These are phyloP conservation scores for Artemisia annua DNA, from an alignment of 129 eudicot species.

Conservation along the genomic window DNA sequence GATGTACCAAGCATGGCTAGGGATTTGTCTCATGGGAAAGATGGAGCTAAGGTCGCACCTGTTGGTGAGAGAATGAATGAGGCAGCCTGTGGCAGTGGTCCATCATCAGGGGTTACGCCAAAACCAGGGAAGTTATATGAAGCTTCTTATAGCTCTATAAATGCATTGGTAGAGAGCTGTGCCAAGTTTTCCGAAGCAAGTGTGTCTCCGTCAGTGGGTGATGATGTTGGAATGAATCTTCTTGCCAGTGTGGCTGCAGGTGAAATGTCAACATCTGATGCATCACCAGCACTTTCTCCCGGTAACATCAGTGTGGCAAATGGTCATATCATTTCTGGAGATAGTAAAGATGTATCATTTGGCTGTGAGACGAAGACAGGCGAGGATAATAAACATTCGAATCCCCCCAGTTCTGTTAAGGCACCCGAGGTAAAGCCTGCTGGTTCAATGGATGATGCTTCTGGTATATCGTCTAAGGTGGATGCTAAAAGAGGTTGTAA, in stretches of 20 bases:
- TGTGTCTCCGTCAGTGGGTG: constrained; percentile 47
- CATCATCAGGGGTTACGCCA: constrained; percentile 32
- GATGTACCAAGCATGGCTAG: constrained; percentile 30
- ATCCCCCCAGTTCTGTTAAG: constrained; percentile 7
- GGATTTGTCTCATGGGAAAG: constrained; percentile 41
- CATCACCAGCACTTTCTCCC: constrained; percentile 53
- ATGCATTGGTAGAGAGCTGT: constrained; percentile 84
- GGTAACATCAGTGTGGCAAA: constrained; percentile 29
- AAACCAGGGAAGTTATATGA: constrained; percentile 50
- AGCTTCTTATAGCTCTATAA: constrained; percentile 69
- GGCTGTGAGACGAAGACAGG: neutral
- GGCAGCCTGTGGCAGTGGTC: constrained; percentile 27
- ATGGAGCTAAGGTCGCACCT: constrained; percentile 14
- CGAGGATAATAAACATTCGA: constrained; percentile 18
- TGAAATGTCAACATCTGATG: constrained; percentile 64
- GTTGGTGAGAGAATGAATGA: constrained; percentile 34
- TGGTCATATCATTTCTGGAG: neutral
- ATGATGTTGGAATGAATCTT: constrained; percentile 82
- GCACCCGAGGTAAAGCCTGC: constrained; percentile 23
- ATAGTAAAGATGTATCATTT: too few species aligned
- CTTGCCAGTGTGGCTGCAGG: constrained; percentile 97
- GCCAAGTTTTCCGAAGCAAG: constrained; percentile 66
- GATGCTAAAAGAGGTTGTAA: constrained; percentile 11
- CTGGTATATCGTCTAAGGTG: constrained; percentile 15
- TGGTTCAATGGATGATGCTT: constrained; percentile 21